Evolutionary conservation across 306 rosid genomes (phyloP).

Genomic region (Trifolium dubium): DNA sequence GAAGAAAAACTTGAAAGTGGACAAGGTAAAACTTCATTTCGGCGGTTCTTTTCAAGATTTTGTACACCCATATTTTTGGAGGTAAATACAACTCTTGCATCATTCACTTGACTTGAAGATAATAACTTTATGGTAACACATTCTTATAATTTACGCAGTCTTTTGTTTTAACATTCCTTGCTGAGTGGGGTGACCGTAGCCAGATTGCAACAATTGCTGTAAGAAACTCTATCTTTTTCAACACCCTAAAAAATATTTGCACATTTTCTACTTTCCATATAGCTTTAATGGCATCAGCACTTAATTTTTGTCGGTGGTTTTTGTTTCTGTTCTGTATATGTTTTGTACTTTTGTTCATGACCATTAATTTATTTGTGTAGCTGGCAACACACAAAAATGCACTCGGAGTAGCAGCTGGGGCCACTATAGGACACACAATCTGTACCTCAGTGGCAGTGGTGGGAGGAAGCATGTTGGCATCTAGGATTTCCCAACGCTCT

Average conservation of each 20-base stretch:
- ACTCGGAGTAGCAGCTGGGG: conserved; percentile 92
- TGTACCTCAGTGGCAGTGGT: conserved; percentile 96
- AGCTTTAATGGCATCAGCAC: conserved; percentile 20
- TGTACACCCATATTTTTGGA: conserved; percentile 98
- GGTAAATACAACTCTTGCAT: conserved; percentile 50
- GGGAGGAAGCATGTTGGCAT: conserved; percentile 97
- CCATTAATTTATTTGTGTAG: conserved; percentile 50
- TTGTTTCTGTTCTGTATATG: neutral
- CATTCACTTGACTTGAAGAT: conserved; percentile 13
- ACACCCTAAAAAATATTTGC: neutral
- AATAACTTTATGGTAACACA: conserved; percentile 32
- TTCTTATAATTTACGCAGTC: conserved; percentile 62
- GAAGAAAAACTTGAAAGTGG: conserved; percentile 98
- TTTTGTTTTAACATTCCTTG: conserved; percentile 88
- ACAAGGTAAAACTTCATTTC: conserved; percentile 78
- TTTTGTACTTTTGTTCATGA: conserved; percentile 1
- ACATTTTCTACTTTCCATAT: conserved; percentile 23
- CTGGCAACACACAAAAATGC: conserved; percentile 98
- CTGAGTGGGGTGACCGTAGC: conserved; percentile 99
- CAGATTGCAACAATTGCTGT: conserved; percentile 99
- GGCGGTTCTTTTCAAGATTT: conserved; percentile 91
- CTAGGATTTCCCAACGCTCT: conserved; percentile 93
- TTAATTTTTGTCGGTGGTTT: conserved; percentile 25
- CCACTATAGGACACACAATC: conserved; percentile 90
- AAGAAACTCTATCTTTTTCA: conserved; percentile 45